These are phyloP conservation scores for Ilyonectria robusta DNA, from an alignment of 2,329 filamentous ascomycete species.

Conservation along the genomic window DNA sequence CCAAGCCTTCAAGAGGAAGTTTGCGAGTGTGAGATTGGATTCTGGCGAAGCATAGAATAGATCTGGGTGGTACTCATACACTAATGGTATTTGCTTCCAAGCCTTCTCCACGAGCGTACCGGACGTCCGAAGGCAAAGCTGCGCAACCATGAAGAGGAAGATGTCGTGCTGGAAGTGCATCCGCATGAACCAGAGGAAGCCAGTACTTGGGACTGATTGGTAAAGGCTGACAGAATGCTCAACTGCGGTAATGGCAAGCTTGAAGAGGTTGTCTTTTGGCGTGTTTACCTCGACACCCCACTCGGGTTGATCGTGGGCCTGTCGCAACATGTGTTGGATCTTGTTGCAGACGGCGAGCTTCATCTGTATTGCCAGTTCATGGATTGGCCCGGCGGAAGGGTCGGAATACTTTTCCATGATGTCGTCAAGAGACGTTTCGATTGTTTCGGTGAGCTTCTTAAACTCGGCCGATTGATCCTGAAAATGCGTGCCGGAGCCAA, in stretches of 20 bases:
- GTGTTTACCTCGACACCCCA: slow-evolving; percentile 27
- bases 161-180: slow-evolving; percentile 17
- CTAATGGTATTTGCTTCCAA: slow-evolving; percentile 1
- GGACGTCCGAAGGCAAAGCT: slow-evolving; percentile 16
- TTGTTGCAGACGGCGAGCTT: slow-evolving; percentile 3
- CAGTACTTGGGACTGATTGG: background rate
- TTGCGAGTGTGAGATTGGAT: background rate
- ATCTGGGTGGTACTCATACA: slow-evolving; percentile 1
- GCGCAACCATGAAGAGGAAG: slow-evolving; percentile 18
- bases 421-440: background rate
- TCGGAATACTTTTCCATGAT: slow-evolving; percentile 17
- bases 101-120: slow-evolving; percentile 20
- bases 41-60: background rate
- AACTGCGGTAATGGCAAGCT: slow-evolving; percentile 16
- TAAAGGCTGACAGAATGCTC: slow-evolving; percentile 12
- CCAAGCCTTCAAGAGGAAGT: background rate
- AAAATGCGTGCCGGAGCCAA: background rate
- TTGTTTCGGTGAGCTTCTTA: background rate
- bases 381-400: slow-evolving; percentile 9
- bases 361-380: slow-evolving; percentile 10
- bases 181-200: slow-evolving; percentile 15
- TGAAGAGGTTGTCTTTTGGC: slow-evolving; percentile 27
- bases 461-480: background rate
- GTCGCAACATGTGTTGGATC: background rate
- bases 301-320: slow-evolving; percentile 14